Percentiles rank a stretch among this genome's conserved stretches.
Conservation (phyloP, 2,329 filamentous ascomycete species). For the Zymoseptoria passerinii region DNA sequence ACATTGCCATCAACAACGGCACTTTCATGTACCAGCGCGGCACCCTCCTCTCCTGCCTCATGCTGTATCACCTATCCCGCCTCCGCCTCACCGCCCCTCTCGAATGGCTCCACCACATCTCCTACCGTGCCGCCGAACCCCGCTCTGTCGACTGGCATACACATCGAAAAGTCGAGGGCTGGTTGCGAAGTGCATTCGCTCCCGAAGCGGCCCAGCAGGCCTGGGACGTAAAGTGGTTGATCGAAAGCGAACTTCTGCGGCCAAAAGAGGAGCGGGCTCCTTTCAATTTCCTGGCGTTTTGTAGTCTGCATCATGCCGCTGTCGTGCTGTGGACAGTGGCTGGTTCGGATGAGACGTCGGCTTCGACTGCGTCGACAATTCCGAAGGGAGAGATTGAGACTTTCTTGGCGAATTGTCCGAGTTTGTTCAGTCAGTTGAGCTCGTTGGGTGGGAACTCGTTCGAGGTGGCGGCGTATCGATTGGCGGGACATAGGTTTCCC, state of each 20-base stretch:
- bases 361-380: not conserved
- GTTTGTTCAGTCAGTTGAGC: slow-evolving; percentile 9
- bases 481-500: slow-evolving; percentile 7
- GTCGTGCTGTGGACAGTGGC: slow-evolving; percentile 13
- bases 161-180: slow-evolving; percentile 7
- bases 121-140: slow-evolving; percentile 8
- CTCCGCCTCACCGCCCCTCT: slow-evolving; percentile 9
- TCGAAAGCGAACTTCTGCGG: slow-evolving; percentile 7
- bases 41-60: slow-evolving; percentile 10
- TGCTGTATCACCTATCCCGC: slow-evolving; percentile 9
- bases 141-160: slow-evolving; percentile 3
- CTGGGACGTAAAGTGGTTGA: slow-evolving; percentile 9
- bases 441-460: slow-evolving; percentile 13
- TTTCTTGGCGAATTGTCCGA: slow-evolving; percentile 10
- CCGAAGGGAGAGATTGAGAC: slow-evolving; percentile 3
- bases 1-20: slow-evolving; percentile 2
- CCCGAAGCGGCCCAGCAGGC: slow-evolving; percentile 9
- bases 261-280: slow-evolving; percentile 4
- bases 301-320: slow-evolving; percentile 13
- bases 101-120: slow-evolving; percentile 12
- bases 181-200: slow-evolving; percentile 5
- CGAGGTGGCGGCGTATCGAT: slow-evolving; percentile 9
- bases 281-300: slow-evolving; percentile 15
- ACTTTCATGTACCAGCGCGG: slow-evolving; percentile 7
- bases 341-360: not conserved